phyloP scores from a whole-genome alignment of 805 yeast species.

The Ogataea paradorogensis region DNA sequence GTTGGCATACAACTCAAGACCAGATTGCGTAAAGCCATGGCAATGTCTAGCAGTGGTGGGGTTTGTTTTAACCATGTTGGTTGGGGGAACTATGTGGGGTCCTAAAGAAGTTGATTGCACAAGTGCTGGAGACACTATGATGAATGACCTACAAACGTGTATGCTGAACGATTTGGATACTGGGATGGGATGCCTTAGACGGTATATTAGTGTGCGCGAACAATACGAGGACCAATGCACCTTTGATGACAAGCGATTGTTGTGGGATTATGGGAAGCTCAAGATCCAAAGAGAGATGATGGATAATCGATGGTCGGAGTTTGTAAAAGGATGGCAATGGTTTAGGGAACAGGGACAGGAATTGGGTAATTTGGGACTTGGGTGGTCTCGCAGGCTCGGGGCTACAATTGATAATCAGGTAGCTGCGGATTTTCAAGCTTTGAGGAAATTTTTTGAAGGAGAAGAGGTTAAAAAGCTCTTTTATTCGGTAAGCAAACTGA shows the following conservation, averaged over 20 bases:
- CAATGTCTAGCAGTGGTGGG: constrained; percentile 14
- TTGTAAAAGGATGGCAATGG: neutral
- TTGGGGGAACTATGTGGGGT: constrained; percentile 7
- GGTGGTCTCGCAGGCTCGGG: constrained; percentile 4
- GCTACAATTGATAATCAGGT: neutral
- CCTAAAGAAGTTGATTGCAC: constrained; percentile 10
- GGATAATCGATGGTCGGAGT: neutral
- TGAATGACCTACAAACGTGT: constrained; percentile 10
- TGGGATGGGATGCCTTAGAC: constrained; percentile 11
- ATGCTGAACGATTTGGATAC: constrained; percentile 3
- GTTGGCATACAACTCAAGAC: neutral
- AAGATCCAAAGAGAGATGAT: neutral
- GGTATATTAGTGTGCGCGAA: constrained; percentile 9
- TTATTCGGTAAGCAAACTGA: too few relatives aligned
- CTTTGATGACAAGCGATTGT: constrained; percentile 9
- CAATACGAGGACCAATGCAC: constrained; percentile 12
- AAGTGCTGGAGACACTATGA: constrained; percentile 3
- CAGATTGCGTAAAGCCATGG: constrained; percentile 14
- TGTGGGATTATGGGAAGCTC: constrained; percentile 4
- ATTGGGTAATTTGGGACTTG: constrained; percentile 1
- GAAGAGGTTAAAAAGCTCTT: neutral
- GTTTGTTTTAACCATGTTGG: constrained; percentile 11
- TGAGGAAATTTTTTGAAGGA: neutral
- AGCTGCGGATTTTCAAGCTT: neutral
- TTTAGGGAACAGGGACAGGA: constrained; percentile 1